Evolutionary conservation across 108 stramenopile genomes (phyloP), one percentile per base, ranked within the genome.

Genomic region (Discostella stelligeroides): DNA sequence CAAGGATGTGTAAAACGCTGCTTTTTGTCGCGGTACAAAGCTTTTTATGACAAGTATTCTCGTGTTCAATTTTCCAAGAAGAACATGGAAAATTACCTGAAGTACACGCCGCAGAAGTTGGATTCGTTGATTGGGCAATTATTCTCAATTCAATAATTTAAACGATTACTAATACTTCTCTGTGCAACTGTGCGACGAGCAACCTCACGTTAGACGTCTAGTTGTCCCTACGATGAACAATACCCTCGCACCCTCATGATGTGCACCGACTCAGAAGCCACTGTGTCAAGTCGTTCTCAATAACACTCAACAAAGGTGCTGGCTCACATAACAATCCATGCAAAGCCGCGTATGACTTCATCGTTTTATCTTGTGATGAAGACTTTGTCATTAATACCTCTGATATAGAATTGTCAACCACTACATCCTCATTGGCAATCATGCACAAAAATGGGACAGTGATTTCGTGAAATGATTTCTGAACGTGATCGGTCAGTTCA

Each of bases 271-370:
- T 64, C 13, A 63, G 21, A 21, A 91, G 47, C 92, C 92, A 93
- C 45, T 85, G 50, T 20, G 85, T 53, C 28, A 93, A 80, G 60
- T 93, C 92, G 23, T 57, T 55, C 41, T 90, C 70, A 48, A 93
- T 89, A 55, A 75, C 67, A 49, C 84, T 88, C 54, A 86, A 60
- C 54, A 93, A 79, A 0, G 92, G 92, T 10, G 84, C 72, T 0
- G 92, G 85, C 68, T 93, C 92, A 66, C 92, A 93, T 42, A 93
- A 50, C 23, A 93, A 68, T 50, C 89, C 92, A 75, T 93, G 92
- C 37, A 93, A 55, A 1, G 92, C 92, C 7, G 80, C 76, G 76
- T 93, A 93, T 15, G 55, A 56, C n/a, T 56, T 56, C n/a, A 56
- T 24, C 13, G 55, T 45, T 56, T 56, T 66, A 64, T 70, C 68